Percentiles rank a stretch among this genome's conserved stretches.
These are phyloP conservation scores for Codiaeum variegatum DNA, from an alignment of 441 rosid genomes.

Conservation along the genomic window DNA sequence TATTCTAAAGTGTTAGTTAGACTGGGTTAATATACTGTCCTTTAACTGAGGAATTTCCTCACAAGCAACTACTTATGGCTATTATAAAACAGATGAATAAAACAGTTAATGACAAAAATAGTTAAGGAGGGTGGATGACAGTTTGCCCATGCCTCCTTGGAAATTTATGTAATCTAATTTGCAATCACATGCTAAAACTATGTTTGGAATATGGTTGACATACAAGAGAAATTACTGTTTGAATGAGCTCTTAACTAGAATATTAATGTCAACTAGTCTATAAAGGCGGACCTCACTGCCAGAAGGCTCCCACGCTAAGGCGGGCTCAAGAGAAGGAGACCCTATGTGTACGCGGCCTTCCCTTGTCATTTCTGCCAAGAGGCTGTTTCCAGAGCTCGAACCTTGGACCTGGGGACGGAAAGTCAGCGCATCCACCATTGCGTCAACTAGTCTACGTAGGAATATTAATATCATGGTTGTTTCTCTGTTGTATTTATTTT, in stretches of 20 bases:
- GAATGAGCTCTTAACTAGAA: neutral
- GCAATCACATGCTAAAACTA: neutral
- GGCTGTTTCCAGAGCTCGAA: too few relatives aligned
- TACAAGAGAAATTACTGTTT: neutral
- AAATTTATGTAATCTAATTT: neutral
- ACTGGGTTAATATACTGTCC: neutral
- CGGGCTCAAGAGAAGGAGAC: too few relatives aligned
- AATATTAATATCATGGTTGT: neutral
- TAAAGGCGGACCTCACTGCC: too few relatives aligned
- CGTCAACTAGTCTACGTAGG: neutral
- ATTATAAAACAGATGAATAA: neutral
- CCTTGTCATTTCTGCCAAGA: too few relatives aligned
- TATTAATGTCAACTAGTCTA: neutral
- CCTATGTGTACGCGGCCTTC: too few relatives aligned
- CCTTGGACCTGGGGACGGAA: too few relatives aligned
- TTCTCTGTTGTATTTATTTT: neutral
- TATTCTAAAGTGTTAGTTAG: neutral
- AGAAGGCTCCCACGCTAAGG: too few relatives aligned
- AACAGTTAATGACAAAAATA: neutral
- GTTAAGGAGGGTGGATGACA: neutral
- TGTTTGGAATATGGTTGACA: conserved; percentile 11
- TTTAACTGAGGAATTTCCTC: neutral
- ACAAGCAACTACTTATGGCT: neutral
- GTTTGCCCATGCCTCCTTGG: neutral
- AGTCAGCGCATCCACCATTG: too few relatives aligned